phyloP scores from a whole-genome alignment of 2,329 filamentous ascomycete species.

The Botrytis paeoniae region DNA sequence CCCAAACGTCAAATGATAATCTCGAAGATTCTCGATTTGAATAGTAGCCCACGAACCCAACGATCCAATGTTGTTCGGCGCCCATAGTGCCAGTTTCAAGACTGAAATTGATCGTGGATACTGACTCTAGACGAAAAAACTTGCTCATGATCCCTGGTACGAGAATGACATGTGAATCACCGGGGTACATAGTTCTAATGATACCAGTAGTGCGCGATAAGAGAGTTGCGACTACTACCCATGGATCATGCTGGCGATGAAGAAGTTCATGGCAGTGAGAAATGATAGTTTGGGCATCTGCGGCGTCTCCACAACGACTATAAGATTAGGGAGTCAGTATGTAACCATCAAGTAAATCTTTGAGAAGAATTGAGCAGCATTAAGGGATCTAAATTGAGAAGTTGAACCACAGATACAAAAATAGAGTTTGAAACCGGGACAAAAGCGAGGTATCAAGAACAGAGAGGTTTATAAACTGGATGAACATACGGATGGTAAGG shows the following conservation, averaged over 20 bases:
- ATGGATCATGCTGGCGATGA: not conserved
- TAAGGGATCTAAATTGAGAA: not conserved
- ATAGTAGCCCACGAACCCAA: not conserved
- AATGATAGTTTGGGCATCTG: not conserved
- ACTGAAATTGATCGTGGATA: rapidly evolving
- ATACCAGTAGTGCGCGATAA: not conserved
- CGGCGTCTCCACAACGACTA: not conserved
- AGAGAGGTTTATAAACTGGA: not conserved
- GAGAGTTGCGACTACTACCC: not conserved
- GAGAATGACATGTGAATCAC: not conserved
- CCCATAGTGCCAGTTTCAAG: not conserved
- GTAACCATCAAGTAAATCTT: not conserved
- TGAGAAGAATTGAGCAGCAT: not conserved
- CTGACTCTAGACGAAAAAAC: not conserved
- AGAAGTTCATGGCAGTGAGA: not conserved
- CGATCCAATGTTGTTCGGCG: not conserved
- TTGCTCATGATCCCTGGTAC: not conserved
- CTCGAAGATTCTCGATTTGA: not conserved
- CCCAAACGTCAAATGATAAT: not conserved
- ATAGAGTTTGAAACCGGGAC: not conserved
- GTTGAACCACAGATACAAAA: rapidly evolving
- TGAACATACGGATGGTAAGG: not conserved
- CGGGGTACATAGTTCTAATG: not conserved
- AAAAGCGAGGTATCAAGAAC: not conserved
- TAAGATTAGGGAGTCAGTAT: not conserved